Percentiles rank a stretch among this genome's conserved stretches.
These are phyloP conservation scores for Linnemannia zychae DNA, from an alignment of 192 early-diverging fungal species.

Conservation along the genomic window DNA sequence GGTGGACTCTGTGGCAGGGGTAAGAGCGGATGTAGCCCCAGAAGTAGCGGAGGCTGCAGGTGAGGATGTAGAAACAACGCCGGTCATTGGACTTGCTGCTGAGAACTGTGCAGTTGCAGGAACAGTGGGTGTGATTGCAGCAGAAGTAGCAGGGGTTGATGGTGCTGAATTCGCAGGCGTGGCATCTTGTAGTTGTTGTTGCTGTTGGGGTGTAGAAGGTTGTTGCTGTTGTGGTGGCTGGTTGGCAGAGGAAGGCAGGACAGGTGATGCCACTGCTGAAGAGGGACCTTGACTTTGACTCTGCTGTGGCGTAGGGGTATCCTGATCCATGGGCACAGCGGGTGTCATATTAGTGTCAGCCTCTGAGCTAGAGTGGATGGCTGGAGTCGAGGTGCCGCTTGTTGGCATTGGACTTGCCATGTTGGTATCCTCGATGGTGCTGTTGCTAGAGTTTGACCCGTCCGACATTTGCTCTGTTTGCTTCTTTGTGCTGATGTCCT, in stretches of 20 bases:
- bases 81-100: conserved; percentile 24
- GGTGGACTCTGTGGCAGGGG: background rate
- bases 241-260: background rate
- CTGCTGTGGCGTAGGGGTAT: conserved; percentile 28
- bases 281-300: background rate
- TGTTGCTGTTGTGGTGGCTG: conserved; percentile 17
- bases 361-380: conserved; percentile 17
- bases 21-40: background rate
- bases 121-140: background rate
- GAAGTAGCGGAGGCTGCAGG: conserved; percentile 1
- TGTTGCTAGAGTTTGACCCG: conserved; percentile 46
- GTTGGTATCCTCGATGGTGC: conserved; percentile 44
- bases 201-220: background rate
- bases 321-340: conserved; percentile 19
- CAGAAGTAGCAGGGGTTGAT: conserved; percentile 18
- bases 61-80: conserved; percentile 28
- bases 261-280: background rate
- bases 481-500: no score
- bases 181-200: conserved; percentile 4
- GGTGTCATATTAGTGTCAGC: conserved; percentile 12
- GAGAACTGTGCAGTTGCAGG: background rate
- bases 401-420: conserved; percentile 45
- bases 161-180: conserved; percentile 21
- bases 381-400: conserved; percentile 36
- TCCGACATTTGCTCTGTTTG: conserved; percentile 21